These are phyloP conservation scores for Cyclanthera cordifolia DNA, from an alignment of 306 rosid species.

Conservation along the genomic window DNA sequence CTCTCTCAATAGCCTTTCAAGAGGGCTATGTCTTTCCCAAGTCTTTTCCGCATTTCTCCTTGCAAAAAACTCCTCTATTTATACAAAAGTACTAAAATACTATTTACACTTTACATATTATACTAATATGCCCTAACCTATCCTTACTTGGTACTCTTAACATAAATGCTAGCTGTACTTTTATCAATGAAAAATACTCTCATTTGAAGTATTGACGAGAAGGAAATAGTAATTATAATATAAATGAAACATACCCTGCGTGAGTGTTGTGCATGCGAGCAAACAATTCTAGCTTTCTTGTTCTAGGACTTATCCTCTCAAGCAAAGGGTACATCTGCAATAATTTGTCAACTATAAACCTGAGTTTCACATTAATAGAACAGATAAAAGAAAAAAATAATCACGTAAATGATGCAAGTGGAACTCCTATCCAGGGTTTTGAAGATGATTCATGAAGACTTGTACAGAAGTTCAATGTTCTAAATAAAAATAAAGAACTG, in stretches of 20 bases:
- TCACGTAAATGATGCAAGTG: background rate
- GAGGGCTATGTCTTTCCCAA: too few relatives aligned
- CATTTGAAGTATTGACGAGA: too few relatives aligned
- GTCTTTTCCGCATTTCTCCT: too few relatives aligned
- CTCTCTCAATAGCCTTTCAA: too few relatives aligned
- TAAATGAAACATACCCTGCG: constrained; percentile 60
- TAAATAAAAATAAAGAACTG: background rate
- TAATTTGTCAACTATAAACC: constrained; percentile 7
- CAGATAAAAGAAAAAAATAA: background rate
- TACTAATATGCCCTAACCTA: too few relatives aligned
- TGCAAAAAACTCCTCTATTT: too few relatives aligned
- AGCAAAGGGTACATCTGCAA: constrained; percentile 89
- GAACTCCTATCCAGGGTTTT: background rate
- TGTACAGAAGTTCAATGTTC: background rate
- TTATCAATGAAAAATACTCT: too few relatives aligned
- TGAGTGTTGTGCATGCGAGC: constrained; percentile 99
- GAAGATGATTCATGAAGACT: background rate
- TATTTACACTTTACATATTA: too few relatives aligned
- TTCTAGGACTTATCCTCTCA: constrained; percentile 96
- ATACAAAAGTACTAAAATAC: too few relatives aligned
- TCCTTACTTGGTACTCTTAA: too few relatives aligned
- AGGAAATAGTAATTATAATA: background rate
- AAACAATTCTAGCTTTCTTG: constrained; percentile 90
- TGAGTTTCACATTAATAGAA: background rate
- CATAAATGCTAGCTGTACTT: background rate